Conservation (phyloP, 2,329 filamentous ascomycete genomes). For the Colletotrichum abscissum region DNA sequence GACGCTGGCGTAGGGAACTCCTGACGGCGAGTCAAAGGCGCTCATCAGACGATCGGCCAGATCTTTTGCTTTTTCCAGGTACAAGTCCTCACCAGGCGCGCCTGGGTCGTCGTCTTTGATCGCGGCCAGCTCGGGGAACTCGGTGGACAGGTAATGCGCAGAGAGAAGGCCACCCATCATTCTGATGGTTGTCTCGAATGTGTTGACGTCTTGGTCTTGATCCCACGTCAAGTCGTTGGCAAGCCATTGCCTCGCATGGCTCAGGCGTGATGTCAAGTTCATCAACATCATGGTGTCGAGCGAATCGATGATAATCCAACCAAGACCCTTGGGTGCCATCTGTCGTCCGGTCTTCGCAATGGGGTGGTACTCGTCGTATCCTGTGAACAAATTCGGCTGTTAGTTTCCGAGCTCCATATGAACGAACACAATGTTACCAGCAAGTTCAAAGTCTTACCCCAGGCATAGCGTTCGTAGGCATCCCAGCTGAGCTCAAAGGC, state of each 20-base stretch:
- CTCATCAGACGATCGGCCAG: slow-evolving; percentile 87
- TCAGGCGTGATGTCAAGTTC: slow-evolving; percentile 90
- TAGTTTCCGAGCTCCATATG: neutral
- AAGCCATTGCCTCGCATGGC: slow-evolving; percentile 90
- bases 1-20: slow-evolving; percentile 90
- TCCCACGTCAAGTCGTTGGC: slow-evolving; percentile 84
- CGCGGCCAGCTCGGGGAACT: slow-evolving; percentile 83
- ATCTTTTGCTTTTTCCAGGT: slow-evolving; percentile 95
- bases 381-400: slow-evolving; percentile 49
- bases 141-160: slow-evolving; percentile 92
- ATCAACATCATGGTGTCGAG: slow-evolving; percentile 98
- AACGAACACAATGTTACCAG: neutral
- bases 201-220: slow-evolving; percentile 95
- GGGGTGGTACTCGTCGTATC: slow-evolving; percentile 89
- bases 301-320: slow-evolving; percentile 98
- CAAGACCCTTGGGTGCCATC: slow-evolving; percentile 90
- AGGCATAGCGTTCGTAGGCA: slow-evolving; percentile 91
- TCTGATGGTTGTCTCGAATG: slow-evolving; percentile 97
- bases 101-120: slow-evolving; percentile 78
- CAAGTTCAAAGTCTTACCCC: slow-evolving; percentile 72
- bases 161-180: slow-evolving; percentile 95
- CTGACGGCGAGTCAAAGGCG: slow-evolving; percentile 88
- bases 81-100: slow-evolving; percentile 85
- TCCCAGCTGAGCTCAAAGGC: slow-evolving; percentile 94
- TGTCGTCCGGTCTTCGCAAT: slow-evolving; percentile 81